Evolutionary conservation across 208 protist genomes (phyloP).

Genomic region (Crithidia fasciculata): DNA sequence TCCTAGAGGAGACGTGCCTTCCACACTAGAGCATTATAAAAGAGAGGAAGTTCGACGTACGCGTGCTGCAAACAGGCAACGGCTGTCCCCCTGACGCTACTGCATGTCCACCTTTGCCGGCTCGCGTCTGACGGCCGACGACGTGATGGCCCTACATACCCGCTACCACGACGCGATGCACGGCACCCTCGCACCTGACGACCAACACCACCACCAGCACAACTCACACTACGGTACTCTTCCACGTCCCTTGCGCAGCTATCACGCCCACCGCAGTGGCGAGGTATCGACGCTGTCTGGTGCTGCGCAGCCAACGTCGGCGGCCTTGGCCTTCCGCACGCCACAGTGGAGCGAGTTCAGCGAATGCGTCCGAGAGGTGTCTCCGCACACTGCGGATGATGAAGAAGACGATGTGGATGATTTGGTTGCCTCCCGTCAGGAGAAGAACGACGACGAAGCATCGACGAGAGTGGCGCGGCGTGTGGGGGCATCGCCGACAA

Average conservation of each 20-base stretch:
- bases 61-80: not conserved
- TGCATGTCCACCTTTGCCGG: slow-evolving; percentile 7
- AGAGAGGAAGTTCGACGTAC: not conserved
- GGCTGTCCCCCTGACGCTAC: not conserved
- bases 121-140: slow-evolving; percentile 3
- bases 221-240: slow-evolving; percentile 9
- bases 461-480: no score
- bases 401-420: not conserved
- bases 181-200: slow-evolving; percentile 31
- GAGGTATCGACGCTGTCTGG: slow-evolving; percentile 8
- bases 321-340: slow-evolving; percentile 9
- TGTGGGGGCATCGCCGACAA: no score
- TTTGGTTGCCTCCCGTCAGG: no score
- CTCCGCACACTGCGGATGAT: not conserved
- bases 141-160: slow-evolving; percentile 54
- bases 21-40: no score
- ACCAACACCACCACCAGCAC: no score
- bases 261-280: not conserved
- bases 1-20: no score
- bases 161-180: slow-evolving; percentile 49
- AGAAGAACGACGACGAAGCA: no score
- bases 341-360: slow-evolving; percentile 34
- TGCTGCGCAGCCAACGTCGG: not conserved
- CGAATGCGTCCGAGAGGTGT: slow-evolving; percentile 29
- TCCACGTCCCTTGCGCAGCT: slow-evolving; percentile 8